Conservation (phyloP, 306 rosid genomes). For the Medicago truncatula region MtrunA17r5.0-ANR NC_053049.1:13866001-13866500, state of each 20-base stretch:
- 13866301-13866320: constrained; percentile 82
- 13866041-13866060: constrained; percentile 84
- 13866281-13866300: constrained; percentile 87
- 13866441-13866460: constrained; percentile 28
- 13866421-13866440: constrained; percentile 20
- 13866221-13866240: constrained; percentile 66
- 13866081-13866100: constrained; percentile 97
- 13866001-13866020: constrained; percentile 60
- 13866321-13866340: constrained; percentile 54
- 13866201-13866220: constrained; percentile 50
- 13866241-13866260: constrained; percentile 94
- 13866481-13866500: neutral
- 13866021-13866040: constrained; percentile 87
- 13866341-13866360: constrained; percentile 72
- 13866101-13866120: constrained; percentile 72
- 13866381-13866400: constrained; percentile 50
- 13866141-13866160: constrained; percentile 56
- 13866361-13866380: constrained; percentile 65
- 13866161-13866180: constrained; percentile 60
- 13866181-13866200: constrained; percentile 68
- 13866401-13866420: constrained; percentile 26
- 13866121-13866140: constrained; percentile 58
- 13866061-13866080: constrained; percentile 87
- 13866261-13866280: constrained; percentile 99
- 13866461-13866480: neutral